A percentile compares a stretch with the other conserved stretches of the same genome.
These are phyloP conservation scores for Claviceps fusiformis DNA, from an alignment of 2,329 filamentous ascomycete species.

Conservation along the genomic window DNA sequence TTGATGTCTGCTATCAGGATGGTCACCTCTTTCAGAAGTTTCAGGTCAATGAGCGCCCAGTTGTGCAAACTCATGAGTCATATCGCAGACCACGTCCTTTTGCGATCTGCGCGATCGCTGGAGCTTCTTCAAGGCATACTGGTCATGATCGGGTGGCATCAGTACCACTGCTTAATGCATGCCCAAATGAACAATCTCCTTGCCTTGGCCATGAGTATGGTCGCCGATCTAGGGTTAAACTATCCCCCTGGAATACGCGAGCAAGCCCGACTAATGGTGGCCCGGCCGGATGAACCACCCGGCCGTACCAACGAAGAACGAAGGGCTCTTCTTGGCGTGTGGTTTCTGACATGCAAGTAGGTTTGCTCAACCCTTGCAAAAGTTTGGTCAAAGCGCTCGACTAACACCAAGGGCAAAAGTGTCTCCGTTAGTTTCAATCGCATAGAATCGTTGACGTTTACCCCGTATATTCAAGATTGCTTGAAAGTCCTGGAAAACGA, in stretches of 20 bases:
- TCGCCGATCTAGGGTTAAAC: slow-evolving; percentile 33
- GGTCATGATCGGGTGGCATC: slow-evolving; percentile 36
- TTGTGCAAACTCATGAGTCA: slow-evolving; percentile 33
- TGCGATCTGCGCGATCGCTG: slow-evolving; percentile 34
- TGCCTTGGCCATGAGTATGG: slow-evolving; percentile 31
- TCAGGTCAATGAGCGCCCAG: slow-evolving; percentile 34
- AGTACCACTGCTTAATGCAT: slow-evolving; percentile 41
- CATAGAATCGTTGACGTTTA: slow-evolving; percentile 36
- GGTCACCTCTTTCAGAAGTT: slow-evolving; percentile 33
- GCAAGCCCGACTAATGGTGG: slow-evolving; percentile 27
- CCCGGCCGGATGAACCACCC: slow-evolving; percentile 23
- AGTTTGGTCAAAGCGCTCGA: too few relatives aligned
- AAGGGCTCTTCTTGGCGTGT: slow-evolving; percentile 37
- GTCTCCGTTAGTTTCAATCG: slow-evolving; percentile 28
- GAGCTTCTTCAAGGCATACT: slow-evolving; percentile 36
- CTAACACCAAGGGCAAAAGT: slow-evolving; percentile 12
- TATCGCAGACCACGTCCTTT: slow-evolving; percentile 33
- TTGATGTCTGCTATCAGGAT: slow-evolving; percentile 36
- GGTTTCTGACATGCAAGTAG: slow-evolving; percentile 40
- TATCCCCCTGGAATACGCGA: slow-evolving; percentile 26
- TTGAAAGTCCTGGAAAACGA: slow-evolving; percentile 29
- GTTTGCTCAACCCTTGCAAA: slow-evolving; percentile 9
- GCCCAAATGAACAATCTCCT: slow-evolving; percentile 38
- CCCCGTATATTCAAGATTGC: slow-evolving; percentile 38
- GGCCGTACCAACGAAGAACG: slow-evolving; percentile 36